These are phyloP conservation scores for Suillus discolor DNA, from an alignment of 768 basidiomycete genomes.

Conservation along the genomic window DNA sequence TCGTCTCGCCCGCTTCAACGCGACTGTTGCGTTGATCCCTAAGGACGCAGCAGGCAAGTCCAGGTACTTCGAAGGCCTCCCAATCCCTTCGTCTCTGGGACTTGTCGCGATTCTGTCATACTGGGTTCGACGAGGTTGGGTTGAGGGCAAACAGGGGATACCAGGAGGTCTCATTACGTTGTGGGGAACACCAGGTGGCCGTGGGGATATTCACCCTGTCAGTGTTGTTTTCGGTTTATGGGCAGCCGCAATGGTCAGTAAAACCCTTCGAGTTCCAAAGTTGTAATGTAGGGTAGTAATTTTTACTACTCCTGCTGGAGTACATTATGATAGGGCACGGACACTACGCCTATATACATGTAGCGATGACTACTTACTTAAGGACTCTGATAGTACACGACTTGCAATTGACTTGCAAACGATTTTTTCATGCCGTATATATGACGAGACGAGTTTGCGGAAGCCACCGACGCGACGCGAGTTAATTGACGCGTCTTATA, in stretches of 20 bases:
- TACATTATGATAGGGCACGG: not conserved
- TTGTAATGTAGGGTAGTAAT: conserved; percentile 38
- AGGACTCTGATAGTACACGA: not conserved
- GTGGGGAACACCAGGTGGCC: conserved; percentile 71
- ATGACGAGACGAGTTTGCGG: not conserved
- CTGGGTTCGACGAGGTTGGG: conserved; percentile 86
- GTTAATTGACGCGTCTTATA: conserved; percentile 19
- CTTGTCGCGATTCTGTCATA: conserved; percentile 80
- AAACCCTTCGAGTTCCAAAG: conserved; percentile 89
- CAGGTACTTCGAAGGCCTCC: conserved; percentile 96
- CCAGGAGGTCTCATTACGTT: conserved; percentile 74
- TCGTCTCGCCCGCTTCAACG: conserved; percentile 96
- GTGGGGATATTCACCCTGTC: conserved; percentile 84
- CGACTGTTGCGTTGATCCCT: conserved; percentile 92
- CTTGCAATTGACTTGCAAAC: not conserved
- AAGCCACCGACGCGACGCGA: conserved; percentile 23
- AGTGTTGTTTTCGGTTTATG: conserved; percentile 79
- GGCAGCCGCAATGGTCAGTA: conserved; percentile 98
- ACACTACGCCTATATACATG: not conserved
- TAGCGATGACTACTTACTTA: not conserved
- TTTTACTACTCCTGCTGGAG: conserved; percentile 3
- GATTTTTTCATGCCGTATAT: not conserved
- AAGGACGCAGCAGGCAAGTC: conserved; percentile 86
- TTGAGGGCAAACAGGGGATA: conserved; percentile 73
- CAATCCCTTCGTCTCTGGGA: conserved; percentile 87